Evolutionary conservation across 495 filamentous ascomycete species (phyloP), one percentile per base, ranked within the genome.

Genomic region (Xylaria flabelliformis): DNA sequence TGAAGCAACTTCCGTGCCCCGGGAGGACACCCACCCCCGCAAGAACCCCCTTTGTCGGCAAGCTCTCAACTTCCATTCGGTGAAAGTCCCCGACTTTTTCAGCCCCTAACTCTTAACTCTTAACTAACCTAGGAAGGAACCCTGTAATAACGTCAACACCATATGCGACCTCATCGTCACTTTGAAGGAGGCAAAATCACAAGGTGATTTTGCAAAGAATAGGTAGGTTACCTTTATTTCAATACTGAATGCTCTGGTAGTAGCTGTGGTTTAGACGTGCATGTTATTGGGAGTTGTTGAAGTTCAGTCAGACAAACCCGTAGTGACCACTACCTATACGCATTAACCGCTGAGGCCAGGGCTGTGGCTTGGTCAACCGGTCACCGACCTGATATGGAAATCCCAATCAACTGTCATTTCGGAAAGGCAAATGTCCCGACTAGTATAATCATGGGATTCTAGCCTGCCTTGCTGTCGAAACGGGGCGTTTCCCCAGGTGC

Each of bases 1-100:
- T 79, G 75, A 80, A 75, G 79, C 79, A 79, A 21, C 56, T 74
- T 78, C 77, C 77, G 75, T 72, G 74, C 74, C 72, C 74, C 77
- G 69, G 44, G 61, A 51, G 69, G 48, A n/a, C 48, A 64, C 48
- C 48, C 56, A 71, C 58, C 73, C 61, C 71, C 51, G 65, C 69
- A 44, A 66, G 66, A 66, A 67, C 64, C 71, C 53, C 65, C 56
- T 41, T 46, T 70, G 59, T 64, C 58, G 50, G 65, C 21, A 56
- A 55, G 1, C 64, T 21, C 21, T 67, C 4, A 12, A 24, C 26
- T 55, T 55, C 65, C 10, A 67, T 67, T 67, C 65, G 50, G 21
- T 58, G 2, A 29, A 39, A n/a, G 21, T 64, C 39, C 21, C 61
- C 51, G 50, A 24, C 12, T 24, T 29, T 29, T 17, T 29, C 21